Evolutionary conservation across 2,329 filamentous ascomycete species (phyloP), one percentile per base, ranked within the genome.

Genomic region (Trichophyton verrucosum): DNA sequence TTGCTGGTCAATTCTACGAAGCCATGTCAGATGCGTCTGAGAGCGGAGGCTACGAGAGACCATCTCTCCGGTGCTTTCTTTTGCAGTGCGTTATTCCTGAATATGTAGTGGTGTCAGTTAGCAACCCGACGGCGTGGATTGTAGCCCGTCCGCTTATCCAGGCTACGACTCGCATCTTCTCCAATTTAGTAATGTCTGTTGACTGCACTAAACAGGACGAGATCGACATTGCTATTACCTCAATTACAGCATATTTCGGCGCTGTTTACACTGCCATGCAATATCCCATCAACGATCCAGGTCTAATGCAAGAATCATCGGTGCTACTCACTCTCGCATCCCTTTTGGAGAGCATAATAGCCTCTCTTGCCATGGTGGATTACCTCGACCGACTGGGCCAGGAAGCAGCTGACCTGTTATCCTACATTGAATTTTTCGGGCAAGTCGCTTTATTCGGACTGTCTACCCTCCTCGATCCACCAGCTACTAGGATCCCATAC

Each of bases 41-140:
- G 64, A 61, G 65, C 3, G 77, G 77, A 8, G 66, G 71, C 46
- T 53, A 65, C 1, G 64, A 67, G 1, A 75, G 71, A 57, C 76
- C 77, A 15, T 79, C 75, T 1, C 72, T 86, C 38, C 76, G 80
- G 5, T 72, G 75, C 6, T 76, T 81, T 5, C 69, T 86, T 6
- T 66, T 84, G 17, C 77, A 79, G 60, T 77, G 76, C 46, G 75
- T 85, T 13, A 78, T 85, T 60, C 82, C 83, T 2, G 78, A 78
- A 1, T 86, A 85, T 66, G 72, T 85, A 27, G 76, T 80, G 64
- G 69, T 68, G 1, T 71, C 77, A 0, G 76, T 83, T 58, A 70
- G 66, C 13, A 77, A 75, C 13, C 65, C 72, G 2, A 72, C 72
- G 24, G 78, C 78, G 2, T 82, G 81, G 76, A 73, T 84, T 17